A percentile compares a stretch with the other conserved stretches of the same genome.
Conservation (phyloP, 2,329 filamentous ascomycete genomes). For the Ceratocystis destructans region DNA sequence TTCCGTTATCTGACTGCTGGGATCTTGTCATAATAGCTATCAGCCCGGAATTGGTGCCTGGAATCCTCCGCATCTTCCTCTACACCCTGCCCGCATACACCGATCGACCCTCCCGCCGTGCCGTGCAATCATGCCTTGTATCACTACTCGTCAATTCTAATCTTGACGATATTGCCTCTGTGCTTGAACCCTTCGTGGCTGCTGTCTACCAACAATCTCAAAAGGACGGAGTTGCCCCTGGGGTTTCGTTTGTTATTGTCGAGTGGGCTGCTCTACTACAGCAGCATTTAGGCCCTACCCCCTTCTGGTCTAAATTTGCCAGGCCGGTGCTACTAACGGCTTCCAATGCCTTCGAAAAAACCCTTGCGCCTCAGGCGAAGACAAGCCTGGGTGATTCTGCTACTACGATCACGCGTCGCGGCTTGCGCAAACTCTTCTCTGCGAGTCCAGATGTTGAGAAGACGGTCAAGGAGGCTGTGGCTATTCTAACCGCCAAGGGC, state of each 20-base stretch:
- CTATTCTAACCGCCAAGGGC: constrained; percentile 54
- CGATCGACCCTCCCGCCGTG: constrained; percentile 70
- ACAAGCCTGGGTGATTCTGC: constrained; percentile 57
- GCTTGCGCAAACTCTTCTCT: constrained; percentile 59
- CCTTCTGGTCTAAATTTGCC: constrained; percentile 51
- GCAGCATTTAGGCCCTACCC: constrained; percentile 50
- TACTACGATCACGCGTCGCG: constrained; percentile 63
- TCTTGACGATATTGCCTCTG: constrained; percentile 34
- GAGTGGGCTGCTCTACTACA: constrained; percentile 80
- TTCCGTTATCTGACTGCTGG: not conserved
- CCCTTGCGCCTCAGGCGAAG: constrained; percentile 52
- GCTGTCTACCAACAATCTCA: constrained; percentile 57
- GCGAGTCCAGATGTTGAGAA: constrained; percentile 43
- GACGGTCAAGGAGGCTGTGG: constrained; percentile 48
- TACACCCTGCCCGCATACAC: constrained; percentile 76
- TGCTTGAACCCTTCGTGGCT: constrained; percentile 50
- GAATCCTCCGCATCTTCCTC: constrained; percentile 61
- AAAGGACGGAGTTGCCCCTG: constrained; percentile 63
- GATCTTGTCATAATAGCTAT: constrained; percentile 28
- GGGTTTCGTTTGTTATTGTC: constrained; percentile 73
- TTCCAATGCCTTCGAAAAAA: constrained; percentile 65
- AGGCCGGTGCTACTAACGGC: constrained; percentile 52
- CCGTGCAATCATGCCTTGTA: constrained; percentile 68
- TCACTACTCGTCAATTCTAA: constrained; percentile 48
- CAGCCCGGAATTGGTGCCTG: constrained; percentile 36